phyloP scores from a whole-genome alignment of 2,329 filamentous ascomycete species.

The Ophiostoma perfectum region DNA sequence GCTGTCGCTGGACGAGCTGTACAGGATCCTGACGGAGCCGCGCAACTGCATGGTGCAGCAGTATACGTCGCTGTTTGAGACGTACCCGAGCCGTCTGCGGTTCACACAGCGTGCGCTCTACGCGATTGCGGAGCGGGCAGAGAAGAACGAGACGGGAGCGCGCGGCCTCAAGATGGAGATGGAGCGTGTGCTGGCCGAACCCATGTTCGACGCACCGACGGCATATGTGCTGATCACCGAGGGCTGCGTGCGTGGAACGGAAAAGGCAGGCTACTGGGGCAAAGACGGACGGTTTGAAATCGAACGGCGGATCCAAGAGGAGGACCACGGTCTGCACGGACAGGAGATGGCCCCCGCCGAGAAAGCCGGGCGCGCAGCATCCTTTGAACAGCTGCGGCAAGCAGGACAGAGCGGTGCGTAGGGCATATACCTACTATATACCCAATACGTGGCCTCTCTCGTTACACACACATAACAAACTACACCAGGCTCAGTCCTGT shows the following conservation, averaged over 20 bases:
- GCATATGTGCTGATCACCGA: slow-evolving; percentile 71
- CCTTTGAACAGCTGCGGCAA: slow-evolving; percentile 42
- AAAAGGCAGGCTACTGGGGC: slow-evolving; percentile 58
- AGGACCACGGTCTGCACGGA: slow-evolving; percentile 39
- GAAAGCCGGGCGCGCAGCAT: slow-evolving; percentile 6
- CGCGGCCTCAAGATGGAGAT: slow-evolving; percentile 74
- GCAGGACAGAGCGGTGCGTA: slow-evolving; percentile 46
- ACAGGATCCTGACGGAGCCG: slow-evolving; percentile 87
- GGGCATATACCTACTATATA: slow-evolving; percentile 20
- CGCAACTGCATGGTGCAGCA: slow-evolving; percentile 82
- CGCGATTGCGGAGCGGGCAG: slow-evolving; percentile 67
- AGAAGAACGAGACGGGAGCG: slow-evolving; percentile 64
- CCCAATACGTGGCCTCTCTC: too few relatives aligned
- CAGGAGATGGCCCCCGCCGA: not conserved
- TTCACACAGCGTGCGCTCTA: slow-evolving; percentile 80
- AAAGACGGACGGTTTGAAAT: slow-evolving; percentile 66
- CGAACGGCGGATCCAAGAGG: slow-evolving; percentile 61
- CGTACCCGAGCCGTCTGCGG: slow-evolving; percentile 69
- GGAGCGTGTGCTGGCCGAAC: slow-evolving; percentile 70
- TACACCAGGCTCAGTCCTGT: not conserved
- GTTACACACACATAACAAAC: too few relatives aligned
- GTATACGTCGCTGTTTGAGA: slow-evolving; percentile 80
- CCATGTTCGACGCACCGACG: slow-evolving; percentile 76
- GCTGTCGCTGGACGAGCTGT: slow-evolving; percentile 61
- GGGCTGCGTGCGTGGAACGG: slow-evolving; percentile 57